Evolutionary conservation across 441 rosid genomes (phyloP), one percentile per base, ranked within the genome.

Genomic region (Kokia cookei): DNA sequence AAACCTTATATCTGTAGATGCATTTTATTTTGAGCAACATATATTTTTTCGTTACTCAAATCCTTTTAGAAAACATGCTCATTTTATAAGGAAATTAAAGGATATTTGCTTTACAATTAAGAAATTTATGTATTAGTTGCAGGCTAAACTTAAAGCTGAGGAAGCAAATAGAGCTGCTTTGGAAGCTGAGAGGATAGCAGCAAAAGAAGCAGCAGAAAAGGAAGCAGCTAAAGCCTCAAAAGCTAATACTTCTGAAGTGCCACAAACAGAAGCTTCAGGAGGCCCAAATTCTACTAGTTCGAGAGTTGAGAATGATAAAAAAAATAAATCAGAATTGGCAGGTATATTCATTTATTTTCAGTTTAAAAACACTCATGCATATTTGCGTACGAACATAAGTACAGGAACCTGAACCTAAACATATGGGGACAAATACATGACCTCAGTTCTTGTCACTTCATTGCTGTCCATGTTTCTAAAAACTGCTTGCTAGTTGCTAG

Each of bases 111-210:
- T 26, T 47, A 48, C 47, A 42, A 27, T 26, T 47, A 47, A 66
- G 57, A 66, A 47, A 26, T 66, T 66, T 47, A 65, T 65, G 9
- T 69, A 50, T 67, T 68, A 69, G 80, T 79, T 85, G 82, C 87
- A 80, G 86, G 93, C 91, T 75, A 91, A 85, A 83, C 78, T 72
- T 66, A 91, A 85, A 90, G 86, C 81, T 72, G 99, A 95, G 79
- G 93, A 91, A 84, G 91, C 89, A 69, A 91, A 83, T 81, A 81
- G 79, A 73, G 81, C 75, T 76, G 89, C 89, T 75, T 67, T 85
- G 77, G 97, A 91, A 89, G 91, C 83, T 73, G 93, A 91, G 83
- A 88, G 83, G 75, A 85, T 80, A 79, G 87, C 86, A 58, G 89
- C 92, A 69, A 83, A 90, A 86, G 91, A 87, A 87, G 83, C 82